Evolutionary conservation across 164 flowering plant species (phyloP).

Genomic region (Sextonia rubra): DNA sequence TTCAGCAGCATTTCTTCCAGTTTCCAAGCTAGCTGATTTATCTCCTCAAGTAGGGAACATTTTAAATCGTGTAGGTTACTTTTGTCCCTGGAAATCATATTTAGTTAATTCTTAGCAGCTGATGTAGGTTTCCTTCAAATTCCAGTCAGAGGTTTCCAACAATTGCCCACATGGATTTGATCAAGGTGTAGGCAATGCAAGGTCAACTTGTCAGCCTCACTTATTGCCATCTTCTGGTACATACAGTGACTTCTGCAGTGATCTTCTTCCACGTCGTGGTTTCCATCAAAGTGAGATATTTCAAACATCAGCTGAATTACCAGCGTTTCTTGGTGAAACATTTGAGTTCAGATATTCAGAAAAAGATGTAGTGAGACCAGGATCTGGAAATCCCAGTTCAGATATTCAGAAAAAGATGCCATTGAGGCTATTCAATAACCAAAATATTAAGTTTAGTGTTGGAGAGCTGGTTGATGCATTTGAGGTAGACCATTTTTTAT

Average conservation of each 20-base stretch:
- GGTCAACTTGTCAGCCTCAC: neutral
- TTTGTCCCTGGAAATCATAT: neutral
- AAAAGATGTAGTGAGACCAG: neutral
- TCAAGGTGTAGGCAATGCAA: slow-evolving; percentile 1
- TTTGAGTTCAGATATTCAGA: neutral
- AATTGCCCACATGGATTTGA: neutral
- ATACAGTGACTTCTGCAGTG: neutral
- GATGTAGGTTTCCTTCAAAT: neutral
- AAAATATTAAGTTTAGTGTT: neutral
- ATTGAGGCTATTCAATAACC: too few species aligned
- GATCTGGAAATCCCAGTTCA: neutral
- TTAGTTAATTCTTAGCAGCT: neutral
- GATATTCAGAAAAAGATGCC: neutral
- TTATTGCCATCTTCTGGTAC: neutral
- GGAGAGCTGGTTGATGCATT: neutral
- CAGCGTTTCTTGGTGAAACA: neutral
- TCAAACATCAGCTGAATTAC: neutral
- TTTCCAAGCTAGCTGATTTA: neutral
- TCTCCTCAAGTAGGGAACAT: neutral
- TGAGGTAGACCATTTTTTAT: neutral
- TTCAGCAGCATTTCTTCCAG: slow-evolving; percentile 3
- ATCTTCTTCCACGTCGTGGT: neutral
- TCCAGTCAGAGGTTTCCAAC: slow-evolving; percentile 3
- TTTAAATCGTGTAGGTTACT: neutral
- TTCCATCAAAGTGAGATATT: neutral